A percentile compares a stretch with the other conserved stretches of the same genome.
Evolutionary conservation across 192 early-diverging fungal species (phyloP).

Genomic region (Podila minutissima): DNA sequence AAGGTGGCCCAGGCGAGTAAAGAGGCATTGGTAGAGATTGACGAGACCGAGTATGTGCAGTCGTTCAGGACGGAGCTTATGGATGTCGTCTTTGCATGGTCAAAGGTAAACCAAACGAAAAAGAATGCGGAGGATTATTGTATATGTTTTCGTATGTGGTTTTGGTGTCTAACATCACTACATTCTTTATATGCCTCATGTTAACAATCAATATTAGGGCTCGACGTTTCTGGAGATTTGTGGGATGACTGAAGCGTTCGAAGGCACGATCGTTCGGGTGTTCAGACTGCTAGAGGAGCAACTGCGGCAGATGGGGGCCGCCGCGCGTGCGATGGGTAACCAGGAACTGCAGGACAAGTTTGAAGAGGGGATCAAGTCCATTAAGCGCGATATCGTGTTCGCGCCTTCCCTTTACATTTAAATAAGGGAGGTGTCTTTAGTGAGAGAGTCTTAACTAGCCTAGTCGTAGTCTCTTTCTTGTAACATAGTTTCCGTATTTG

Average conservation of each 20-base stretch:
- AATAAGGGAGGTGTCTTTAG: background rate
- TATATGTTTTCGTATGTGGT: slow-evolving; percentile 74
- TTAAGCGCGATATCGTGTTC: slow-evolving; percentile 95
- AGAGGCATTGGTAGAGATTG: slow-evolving; percentile 84
- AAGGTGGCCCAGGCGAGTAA: slow-evolving; percentile 81
- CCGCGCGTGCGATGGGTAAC: slow-evolving; percentile 92
- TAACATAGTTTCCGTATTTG: no score
- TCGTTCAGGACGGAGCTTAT: slow-evolving; percentile 87
- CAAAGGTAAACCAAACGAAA: slow-evolving; percentile 24
- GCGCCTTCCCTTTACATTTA: slow-evolving; percentile 88
- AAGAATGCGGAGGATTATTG: slow-evolving; percentile 79
- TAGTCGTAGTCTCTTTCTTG: no score
- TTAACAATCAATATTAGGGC: slow-evolving; percentile 77
- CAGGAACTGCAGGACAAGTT: slow-evolving; percentile 92
- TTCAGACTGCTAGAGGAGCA: slow-evolving; percentile 90
- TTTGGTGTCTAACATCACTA: background rate
- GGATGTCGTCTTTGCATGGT: slow-evolving; percentile 94
- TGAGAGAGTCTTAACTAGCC: no score
- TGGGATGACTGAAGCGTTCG: slow-evolving; percentile 92
- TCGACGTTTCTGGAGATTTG: slow-evolving; percentile 91
- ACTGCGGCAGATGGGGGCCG: slow-evolving; percentile 84
- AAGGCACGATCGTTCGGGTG: slow-evolving; percentile 87
- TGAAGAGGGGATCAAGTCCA: slow-evolving; percentile 81
- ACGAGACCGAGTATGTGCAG: slow-evolving; percentile 88
- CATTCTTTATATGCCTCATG: background rate